Percentiles rank a stretch among this genome's conserved stretches.
These are phyloP conservation scores for Calonectria pteridis DNA, from an alignment of 2,329 filamentous ascomycete species.

Conservation along the genomic window DNA sequence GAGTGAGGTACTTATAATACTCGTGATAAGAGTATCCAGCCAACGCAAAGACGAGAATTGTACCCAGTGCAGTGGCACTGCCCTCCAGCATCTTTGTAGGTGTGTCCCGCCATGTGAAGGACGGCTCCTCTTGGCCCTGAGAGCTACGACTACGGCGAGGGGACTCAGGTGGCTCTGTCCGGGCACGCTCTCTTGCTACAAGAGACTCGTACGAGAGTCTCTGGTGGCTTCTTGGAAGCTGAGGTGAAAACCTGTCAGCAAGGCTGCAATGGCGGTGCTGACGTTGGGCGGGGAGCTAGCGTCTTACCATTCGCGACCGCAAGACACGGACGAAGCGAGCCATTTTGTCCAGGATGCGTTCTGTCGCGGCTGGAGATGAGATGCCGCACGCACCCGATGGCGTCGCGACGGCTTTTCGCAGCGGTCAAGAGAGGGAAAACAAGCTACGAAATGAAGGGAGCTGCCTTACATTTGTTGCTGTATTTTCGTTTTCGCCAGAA, in stretches of 20 bases:
- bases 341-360: neutral
- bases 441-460: neutral
- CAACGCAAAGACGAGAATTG: conserved; percentile 42
- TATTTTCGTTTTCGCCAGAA: neutral
- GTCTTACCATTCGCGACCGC: conserved; percentile 2
- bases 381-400: neutral
- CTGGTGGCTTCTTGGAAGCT: neutral
- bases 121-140: neutral
- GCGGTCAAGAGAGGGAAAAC: neutral
- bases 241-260: neutral
- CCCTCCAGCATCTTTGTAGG: conserved; percentile 44
- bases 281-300: neutral
- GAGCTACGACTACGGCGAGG: neutral
- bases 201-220: neutral
- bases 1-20: conserved; percentile 75
- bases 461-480: neutral
- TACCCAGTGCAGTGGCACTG: conserved; percentile 45
- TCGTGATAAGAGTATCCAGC: conserved; percentile 51
- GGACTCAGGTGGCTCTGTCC: neutral
- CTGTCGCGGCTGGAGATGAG: neutral
- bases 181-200: neutral
- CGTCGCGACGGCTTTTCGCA: neutral
- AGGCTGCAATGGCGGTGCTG: neutral
- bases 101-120: conserved; percentile 7
- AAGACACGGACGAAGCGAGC: neutral